Evolutionary conservation across 345 rosid species (phyloP).

Genomic region (Ricinus communis): DNA sequence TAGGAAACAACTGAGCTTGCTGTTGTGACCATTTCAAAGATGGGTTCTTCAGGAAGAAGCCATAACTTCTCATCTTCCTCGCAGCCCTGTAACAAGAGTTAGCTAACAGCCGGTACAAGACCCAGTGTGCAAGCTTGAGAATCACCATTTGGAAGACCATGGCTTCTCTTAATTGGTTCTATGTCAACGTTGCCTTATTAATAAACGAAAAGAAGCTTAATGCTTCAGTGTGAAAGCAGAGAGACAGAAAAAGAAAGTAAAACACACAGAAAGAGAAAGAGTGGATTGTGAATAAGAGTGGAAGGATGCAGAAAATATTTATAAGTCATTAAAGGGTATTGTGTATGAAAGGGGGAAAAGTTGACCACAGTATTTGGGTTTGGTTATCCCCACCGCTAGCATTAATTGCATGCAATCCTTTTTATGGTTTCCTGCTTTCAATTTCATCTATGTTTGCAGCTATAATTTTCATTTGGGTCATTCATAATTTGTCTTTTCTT

Average conservation of each 20-base stretch:
- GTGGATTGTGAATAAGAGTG: constrained; percentile 14
- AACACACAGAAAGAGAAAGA: neutral
- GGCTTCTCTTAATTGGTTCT: constrained; percentile 12
- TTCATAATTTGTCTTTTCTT: too few species aligned
- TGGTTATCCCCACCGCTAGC: constrained; percentile 42
- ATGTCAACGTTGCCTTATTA: neutral
- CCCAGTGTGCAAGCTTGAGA: constrained; percentile 58
- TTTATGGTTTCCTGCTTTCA: neutral
- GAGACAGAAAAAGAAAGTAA: constrained; percentile 2
- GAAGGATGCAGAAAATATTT: constrained; percentile 36
- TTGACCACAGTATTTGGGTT: constrained; percentile 30
- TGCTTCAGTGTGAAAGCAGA: too few species aligned
- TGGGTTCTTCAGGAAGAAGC: constrained; percentile 43
- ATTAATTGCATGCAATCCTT: constrained; percentile 28
- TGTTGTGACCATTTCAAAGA: constrained; percentile 33
- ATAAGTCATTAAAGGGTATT: constrained; percentile 18
- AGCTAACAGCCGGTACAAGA: constrained; percentile 57
- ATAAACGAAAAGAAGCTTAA: neutral
- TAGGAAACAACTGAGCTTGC: constrained; percentile 19
- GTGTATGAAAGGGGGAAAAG: neutral
- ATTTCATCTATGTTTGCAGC: neutral
- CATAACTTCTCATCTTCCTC: constrained; percentile 57
- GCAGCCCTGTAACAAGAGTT: constrained; percentile 65
- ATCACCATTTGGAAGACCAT: constrained; percentile 57
- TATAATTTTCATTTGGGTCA: neutral